Evolutionary conservation across 169 alveolate genomes (phyloP), one percentile per base, ranked within the genome.

Genomic region (Cryptosporidium andersoni): DNA sequence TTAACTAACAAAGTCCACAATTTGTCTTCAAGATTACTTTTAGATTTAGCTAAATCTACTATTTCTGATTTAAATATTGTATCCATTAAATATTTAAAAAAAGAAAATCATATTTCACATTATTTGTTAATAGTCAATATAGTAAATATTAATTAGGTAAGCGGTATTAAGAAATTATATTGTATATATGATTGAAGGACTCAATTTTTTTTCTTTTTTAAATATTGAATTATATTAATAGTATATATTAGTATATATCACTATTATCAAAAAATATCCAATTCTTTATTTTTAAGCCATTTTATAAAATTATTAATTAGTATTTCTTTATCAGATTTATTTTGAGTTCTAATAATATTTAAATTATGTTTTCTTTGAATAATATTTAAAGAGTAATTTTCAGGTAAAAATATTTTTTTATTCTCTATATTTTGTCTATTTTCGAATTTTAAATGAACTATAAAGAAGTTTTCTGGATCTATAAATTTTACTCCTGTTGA

Each of bases 1-100:
- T 65, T 65, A 16, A 65, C 12, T 36, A 67, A 36, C 11, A 67
- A 55, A 2, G 39, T 55, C 82, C 82, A 67, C 37, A 67, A 39
- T 67, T 36, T 16, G 58, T 67, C 82, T 52, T 52, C 55, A 5
- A 51, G 14, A 8, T 51, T 56, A n/a, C 4, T 42, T 7, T 67
- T 58, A 12, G 37, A 39, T 34, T 25, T 5, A 36, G 82, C 82
- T 4, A 67, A 63, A 42, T 55, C 66, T 4, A 67, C 65, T 43
- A 67, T 5, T 39, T 67, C 67, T 5, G 16, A 16, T n/a, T 25
- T 25, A 25, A 25, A 25, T 25, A 25, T 25, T 25, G 25, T 25
- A 25, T 25, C 25, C 25, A 25, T 25, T 25, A 25, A 25, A 25
- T 25, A 25, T 25, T 25, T 25, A 25, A 25, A 25, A 25, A 25